These are phyloP conservation scores for Arthrobotrys iridis DNA, from an alignment of 2,329 filamentous ascomycete genomes.

Conservation along the genomic window DNA sequence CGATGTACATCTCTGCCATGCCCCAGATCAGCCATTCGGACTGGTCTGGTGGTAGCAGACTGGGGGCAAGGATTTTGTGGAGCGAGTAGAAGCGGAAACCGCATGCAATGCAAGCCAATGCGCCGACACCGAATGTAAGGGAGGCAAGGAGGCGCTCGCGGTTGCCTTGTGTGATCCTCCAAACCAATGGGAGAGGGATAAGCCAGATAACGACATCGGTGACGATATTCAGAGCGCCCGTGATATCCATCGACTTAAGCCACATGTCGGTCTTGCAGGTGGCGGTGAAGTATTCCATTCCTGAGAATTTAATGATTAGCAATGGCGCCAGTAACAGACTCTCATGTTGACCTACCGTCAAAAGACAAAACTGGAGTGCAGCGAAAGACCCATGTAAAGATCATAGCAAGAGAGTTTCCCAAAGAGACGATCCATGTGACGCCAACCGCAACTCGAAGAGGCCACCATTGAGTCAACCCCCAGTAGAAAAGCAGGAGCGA, in stretches of 20 bases:
- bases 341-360: not conserved
- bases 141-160: slow-evolving; percentile 34
- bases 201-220: slow-evolving; percentile 45
- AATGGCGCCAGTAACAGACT: not conserved
- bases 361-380: slow-evolving; percentile 26
- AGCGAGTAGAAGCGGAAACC: slow-evolving; percentile 40
- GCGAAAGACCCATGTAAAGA: slow-evolving; percentile 44
- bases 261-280: slow-evolving; percentile 36
- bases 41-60: slow-evolving; percentile 19
- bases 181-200: slow-evolving; percentile 33
- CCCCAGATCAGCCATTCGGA: slow-evolving; percentile 35
- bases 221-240: slow-evolving; percentile 37
- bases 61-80: slow-evolving; percentile 29
- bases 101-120: slow-evolving; percentile 33
- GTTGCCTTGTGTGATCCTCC: slow-evolving; percentile 29
- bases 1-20: slow-evolving; percentile 42
- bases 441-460: slow-evolving; percentile 28
- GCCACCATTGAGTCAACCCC: slow-evolving; percentile 40
- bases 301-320: not conserved
- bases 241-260: slow-evolving; percentile 36
- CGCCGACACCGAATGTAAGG: slow-evolving; percentile 44
- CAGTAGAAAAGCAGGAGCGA: slow-evolving; percentile 44
- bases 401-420: slow-evolving; percentile 38
- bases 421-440: slow-evolving; percentile 31
- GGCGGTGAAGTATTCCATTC: slow-evolving; percentile 30